These are phyloP conservation scores for Phytopythium delawarense DNA, from an alignment of 352 stramenopile genomes.

Conservation along the genomic window DNA sequence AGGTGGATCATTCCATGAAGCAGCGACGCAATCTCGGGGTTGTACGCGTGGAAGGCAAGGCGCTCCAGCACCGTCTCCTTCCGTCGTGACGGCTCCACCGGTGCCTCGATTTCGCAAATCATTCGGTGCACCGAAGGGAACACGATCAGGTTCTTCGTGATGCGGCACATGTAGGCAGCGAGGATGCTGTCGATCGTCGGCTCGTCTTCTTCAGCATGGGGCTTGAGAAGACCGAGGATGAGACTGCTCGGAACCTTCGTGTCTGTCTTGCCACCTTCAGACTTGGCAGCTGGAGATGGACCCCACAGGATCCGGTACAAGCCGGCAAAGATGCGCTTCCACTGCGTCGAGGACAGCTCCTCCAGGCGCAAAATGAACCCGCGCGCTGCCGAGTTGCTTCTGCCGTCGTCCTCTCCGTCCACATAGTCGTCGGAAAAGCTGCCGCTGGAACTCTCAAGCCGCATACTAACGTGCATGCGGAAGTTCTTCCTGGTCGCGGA, in stretches of 20 bases:
- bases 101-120: slow-evolving; percentile 35
- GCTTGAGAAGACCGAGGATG: background rate
- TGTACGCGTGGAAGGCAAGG: slow-evolving; percentile 52
- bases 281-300: background rate
- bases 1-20: slow-evolving; percentile 65
- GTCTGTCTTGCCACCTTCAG: background rate
- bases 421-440: slow-evolving; percentile 36
- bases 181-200: slow-evolving; percentile 43
- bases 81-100: slow-evolving; percentile 4
- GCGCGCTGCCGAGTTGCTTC: slow-evolving; percentile 32
- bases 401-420: slow-evolving; percentile 20
- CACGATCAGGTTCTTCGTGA: slow-evolving; percentile 65
- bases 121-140: slow-evolving; percentile 63
- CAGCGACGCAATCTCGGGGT: slow-evolving; percentile 52
- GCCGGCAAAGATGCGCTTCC: slow-evolving; percentile 66
- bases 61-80: slow-evolving; percentile 42
- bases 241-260: slow-evolving; percentile 6
- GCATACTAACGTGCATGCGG: slow-evolving; percentile 29
- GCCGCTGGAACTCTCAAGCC: slow-evolving; percentile 39
- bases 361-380: slow-evolving; percentile 63
- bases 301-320: slow-evolving; percentile 57
- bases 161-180: slow-evolving; percentile 61
- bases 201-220: slow-evolving; percentile 22
- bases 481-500: slow-evolving; percentile 34
- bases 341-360: slow-evolving; percentile 57